Evolutionary conservation across 345 rosid species (phyloP).

Genomic region (Eucalyptus erythrocorys): DNA sequence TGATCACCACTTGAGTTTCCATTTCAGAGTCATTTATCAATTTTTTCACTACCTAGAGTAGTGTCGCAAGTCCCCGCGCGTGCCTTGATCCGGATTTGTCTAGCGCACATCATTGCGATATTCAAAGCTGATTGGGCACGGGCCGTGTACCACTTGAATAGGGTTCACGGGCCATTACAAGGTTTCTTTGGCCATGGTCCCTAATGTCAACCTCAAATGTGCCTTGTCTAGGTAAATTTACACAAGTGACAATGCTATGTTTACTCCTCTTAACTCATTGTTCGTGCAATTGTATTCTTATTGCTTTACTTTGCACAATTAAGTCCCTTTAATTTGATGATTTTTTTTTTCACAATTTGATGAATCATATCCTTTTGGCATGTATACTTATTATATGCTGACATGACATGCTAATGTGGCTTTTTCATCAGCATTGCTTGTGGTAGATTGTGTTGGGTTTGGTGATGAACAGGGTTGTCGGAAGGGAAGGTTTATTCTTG

Average conservation of each 20-base stretch:
- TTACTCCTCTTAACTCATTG: background rate
- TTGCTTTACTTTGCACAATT: background rate
- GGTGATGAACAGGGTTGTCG: background rate
- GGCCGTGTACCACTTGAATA: background rate
- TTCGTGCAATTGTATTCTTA: background rate
- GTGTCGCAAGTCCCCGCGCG: background rate
- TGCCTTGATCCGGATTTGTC: background rate
- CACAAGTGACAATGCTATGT: background rate
- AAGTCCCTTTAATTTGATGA: background rate
- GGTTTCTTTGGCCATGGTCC: background rate
- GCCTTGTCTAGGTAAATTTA: background rate
- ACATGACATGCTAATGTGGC: background rate
- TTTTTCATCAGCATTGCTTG: background rate
- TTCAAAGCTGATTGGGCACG: too few relatives aligned
- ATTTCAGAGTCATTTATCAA: background rate
- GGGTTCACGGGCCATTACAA: background rate
- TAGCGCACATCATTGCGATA: background rate
- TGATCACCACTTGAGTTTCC: background rate
- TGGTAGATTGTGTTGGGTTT: background rate
- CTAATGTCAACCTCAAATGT: background rate
- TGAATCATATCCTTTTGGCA: background rate
- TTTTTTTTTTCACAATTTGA: background rate
- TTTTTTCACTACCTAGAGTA: background rate
- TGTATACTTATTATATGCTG: background rate
- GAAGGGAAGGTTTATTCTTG: background rate